A percentile compares a stretch with the other conserved stretches of the same genome.
Conservation (phyloP, 208 protist genomes). For the Leptomonas pyrrhocoris region DNA sequence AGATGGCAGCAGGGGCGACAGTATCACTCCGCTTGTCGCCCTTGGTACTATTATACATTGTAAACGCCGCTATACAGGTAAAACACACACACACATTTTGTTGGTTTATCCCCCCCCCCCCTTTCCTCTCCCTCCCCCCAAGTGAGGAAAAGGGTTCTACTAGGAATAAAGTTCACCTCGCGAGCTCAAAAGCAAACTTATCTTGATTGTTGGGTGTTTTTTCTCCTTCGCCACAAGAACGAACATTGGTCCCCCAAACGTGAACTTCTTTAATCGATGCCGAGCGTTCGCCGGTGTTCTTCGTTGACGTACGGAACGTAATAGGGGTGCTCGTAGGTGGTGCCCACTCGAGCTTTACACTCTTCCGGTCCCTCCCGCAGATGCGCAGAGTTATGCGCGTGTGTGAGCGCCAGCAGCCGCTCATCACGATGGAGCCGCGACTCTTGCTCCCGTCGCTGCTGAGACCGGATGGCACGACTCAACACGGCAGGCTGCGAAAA, state of each 20-base stretch:
- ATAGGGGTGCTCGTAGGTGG: slow-evolving; percentile 49
- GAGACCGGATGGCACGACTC: neutral
- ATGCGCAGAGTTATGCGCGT: slow-evolving; percentile 29
- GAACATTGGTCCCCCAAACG: no score
- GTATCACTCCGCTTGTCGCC: no score
- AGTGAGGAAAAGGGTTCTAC: no score
- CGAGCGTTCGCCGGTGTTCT: slow-evolving; percentile 32
- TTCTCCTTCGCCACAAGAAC: neutral
- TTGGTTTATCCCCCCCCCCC: no score
- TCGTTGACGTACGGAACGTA: slow-evolving; percentile 34
- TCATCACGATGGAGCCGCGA: slow-evolving; percentile 51
- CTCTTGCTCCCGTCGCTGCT: slow-evolving; percentile 38
- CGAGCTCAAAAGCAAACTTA: no score
- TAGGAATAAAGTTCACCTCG: no score
- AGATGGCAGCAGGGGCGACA: no score
- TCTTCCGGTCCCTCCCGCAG: slow-evolving; percentile 40
- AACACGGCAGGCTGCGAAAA: neutral
- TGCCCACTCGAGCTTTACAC: slow-evolving; percentile 23
- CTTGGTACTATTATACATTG: no score
- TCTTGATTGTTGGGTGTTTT: no score
- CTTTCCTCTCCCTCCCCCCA: no score
- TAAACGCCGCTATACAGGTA: no score
- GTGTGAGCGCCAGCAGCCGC: slow-evolving; percentile 31
- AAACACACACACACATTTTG: no score
- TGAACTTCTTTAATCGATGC: slow-evolving; percentile 30